These are phyloP conservation scores for Nemania bipapillata DNA, from an alignment of 2,329 filamentous ascomycete species.

Conservation along the genomic window DNA sequence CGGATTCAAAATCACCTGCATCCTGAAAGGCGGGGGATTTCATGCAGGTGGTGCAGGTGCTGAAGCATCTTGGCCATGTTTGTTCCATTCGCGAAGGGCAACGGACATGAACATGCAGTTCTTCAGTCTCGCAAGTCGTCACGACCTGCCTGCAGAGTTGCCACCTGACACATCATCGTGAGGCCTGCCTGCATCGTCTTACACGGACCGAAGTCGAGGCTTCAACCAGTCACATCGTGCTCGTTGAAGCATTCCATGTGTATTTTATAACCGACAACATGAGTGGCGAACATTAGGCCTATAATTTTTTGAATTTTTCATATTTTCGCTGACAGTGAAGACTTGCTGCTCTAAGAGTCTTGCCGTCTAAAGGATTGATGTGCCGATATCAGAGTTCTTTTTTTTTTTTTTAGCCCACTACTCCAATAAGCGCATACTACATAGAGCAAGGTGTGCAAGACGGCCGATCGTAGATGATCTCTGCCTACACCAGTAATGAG, in stretches of 20 bases:
- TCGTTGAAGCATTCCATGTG: constrained; percentile 14
- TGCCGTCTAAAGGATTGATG: not conserved
- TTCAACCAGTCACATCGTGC: constrained; percentile 16
- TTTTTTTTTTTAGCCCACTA: too few relatives aligned
- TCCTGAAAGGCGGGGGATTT: constrained; percentile 47
- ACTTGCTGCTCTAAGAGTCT: not conserved
- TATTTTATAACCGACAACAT: not conserved
- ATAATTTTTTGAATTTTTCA: not conserved
- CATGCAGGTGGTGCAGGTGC: constrained; percentile 44
- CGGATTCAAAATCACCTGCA: constrained; percentile 47
- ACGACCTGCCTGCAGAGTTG: constrained; percentile 27
- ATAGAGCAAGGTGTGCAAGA: constrained; percentile 2
- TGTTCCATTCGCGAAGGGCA: constrained; percentile 32
- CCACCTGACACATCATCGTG: constrained; percentile 35
- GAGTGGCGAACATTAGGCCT: constrained; percentile 8
- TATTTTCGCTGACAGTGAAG: not conserved
- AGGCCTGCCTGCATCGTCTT: constrained; percentile 28
- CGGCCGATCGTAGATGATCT: constrained; percentile 24
- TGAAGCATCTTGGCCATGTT: constrained; percentile 31
- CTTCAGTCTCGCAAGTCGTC: constrained; percentile 25
- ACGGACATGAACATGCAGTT: constrained; percentile 35
- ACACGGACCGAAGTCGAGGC: constrained; percentile 10
- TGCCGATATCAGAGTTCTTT: constrained; percentile 2
- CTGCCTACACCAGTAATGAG: not conserved
- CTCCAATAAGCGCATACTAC: too few relatives aligned